Base-by-base conservation (phyloP, 371 early-diverging fungal genomes). In the Vairimorpha necatrix region DNA sequence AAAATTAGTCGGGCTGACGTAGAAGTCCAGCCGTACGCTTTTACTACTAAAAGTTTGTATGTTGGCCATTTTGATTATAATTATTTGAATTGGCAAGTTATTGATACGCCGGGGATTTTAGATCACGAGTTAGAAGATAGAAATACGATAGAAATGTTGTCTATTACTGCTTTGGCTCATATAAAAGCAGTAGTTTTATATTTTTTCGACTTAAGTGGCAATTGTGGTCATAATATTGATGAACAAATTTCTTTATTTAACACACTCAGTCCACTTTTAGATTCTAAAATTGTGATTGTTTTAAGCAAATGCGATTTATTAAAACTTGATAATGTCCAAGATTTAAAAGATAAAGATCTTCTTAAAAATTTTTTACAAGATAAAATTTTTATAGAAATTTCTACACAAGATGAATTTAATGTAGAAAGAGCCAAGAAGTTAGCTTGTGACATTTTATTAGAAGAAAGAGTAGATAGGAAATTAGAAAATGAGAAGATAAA, bases 1-100 rank as follows among this genome's bases (percentile, higher is more conserved):
- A 95, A 96, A 87, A 88, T 99, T 42, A 95, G 98, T 11, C 89
- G 95, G 79, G 98, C 98, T 30, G 94, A 98, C 81, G 98, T 97
- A 18, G 99, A 98, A 77, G 99, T 99, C 0, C 98, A 98, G 86
- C 96, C 98, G 20, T 99, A 98, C 85, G 98, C 99, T 32, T 99
- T 99, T 88, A 99, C 99, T 42, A 99, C 99, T 70, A 96, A 98
- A 87, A 93, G 93, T 16, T 88, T 99, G 74, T 98, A 95, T 87
- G 98, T 99, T 30, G 99, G 99, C 50, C 99, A 99, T 85, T 97
- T 98, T 95, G 98, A 98, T 86, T 96, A 98, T 90, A 93, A 95
- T 84, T 94, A 98, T 85, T 88, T 97, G 85, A 88, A 95, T 84
- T 99, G 96, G 96, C 99, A 99, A 87, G 90, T 88, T 60, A 95